These are phyloP conservation scores for Coleophoma cylindrospora DNA, from an alignment of 2,329 filamentous ascomycete genomes.

Conservation along the genomic window DNA sequence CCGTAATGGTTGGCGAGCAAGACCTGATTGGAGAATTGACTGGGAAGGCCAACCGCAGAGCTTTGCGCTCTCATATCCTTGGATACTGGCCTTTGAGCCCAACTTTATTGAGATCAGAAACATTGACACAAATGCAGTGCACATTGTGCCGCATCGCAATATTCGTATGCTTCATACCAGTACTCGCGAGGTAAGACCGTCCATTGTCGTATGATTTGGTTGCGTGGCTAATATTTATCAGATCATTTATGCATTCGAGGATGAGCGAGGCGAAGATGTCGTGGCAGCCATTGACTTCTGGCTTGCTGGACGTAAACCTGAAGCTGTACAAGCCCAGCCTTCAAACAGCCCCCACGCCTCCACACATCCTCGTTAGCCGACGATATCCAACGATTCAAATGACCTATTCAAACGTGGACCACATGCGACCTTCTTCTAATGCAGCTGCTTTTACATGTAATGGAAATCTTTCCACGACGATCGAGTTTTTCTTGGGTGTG, in stretches of 20 bases:
- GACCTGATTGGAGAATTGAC: constrained; percentile 93
- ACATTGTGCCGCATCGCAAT: constrained; percentile 94
- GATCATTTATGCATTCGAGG: constrained; percentile 98
- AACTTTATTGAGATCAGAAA: constrained; percentile 97
- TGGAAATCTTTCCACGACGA: constrained; percentile 6
- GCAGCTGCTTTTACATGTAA: constrained; percentile 8
- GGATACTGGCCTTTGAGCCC: constrained; percentile 94
- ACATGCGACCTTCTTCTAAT: neutral
- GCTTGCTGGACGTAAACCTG: constrained; percentile 34
- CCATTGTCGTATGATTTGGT: neutral
- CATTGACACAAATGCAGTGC: constrained; percentile 89
- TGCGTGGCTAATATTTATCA: constrained; percentile 33
- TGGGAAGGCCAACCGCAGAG: constrained; percentile 93
- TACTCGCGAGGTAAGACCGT: constrained; percentile 77
- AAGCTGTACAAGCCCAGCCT: constrained; percentile 13
- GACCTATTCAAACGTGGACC: neutral
- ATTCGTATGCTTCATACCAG: constrained; percentile 97
- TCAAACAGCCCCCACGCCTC: neutral
- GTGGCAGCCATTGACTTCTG: constrained; percentile 97
- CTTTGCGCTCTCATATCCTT: constrained; percentile 93
- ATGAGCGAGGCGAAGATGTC: constrained; percentile 88
- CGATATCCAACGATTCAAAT: neutral
- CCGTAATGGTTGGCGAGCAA: constrained; percentile 92
- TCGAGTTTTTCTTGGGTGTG: constrained; percentile 13
- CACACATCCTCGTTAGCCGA: neutral